Base-by-base conservation (phyloP, 805 yeast species). In the Pachysolen tannophilus region DNA sequence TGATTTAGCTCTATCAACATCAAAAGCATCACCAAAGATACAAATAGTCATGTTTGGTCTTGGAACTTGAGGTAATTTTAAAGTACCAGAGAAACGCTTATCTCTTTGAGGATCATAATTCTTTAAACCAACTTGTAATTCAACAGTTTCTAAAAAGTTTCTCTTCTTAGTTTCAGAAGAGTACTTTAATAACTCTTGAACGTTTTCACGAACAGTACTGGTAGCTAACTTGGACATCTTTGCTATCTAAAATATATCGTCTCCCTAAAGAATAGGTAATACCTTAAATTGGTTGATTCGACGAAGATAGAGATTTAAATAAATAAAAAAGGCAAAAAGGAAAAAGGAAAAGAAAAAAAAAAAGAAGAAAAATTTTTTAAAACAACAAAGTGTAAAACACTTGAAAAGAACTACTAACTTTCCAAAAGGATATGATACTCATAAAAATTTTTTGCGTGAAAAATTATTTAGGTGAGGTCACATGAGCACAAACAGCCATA, bases 51-150 rank as follows among this genome's bases (percentile, higher is more conserved):
- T 86, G 95, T 92, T 92, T 75, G 99, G 99, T 81, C 99, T 94
- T 77, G 98, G 98, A 54, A 94, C 95, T 65, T 79, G 81, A 65
- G 99, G 99, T 60, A 92, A 78, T 75, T 81, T 92, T 75, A 92
- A 81, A 65, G 97, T 64, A 76, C 99, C 99, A 67, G 97, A 90
- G 97, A 92, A 92, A 87, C 99, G 97, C 88, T 92, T 92, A 75
- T 92, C 99, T 85, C 98, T 88, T 79, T 92, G 98, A 66, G 99
- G 97, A 70, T 92, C 99, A 75, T 92, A 92, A 95, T 92, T 92
- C 88, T 92, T 92, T 60, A 92, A 81, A 72, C 98, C 98, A 64
- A 92, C 95, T 78, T 92, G 98, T 67, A 92, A 79, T 78, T 92
- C 99, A 61, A 92, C 88, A 70, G 99, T 90, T 82, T 92, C 99